These are phyloP conservation scores for Salvia miltiorrhiza DNA, from an alignment of 257 asterid species.

Conservation along the genomic window DNA sequence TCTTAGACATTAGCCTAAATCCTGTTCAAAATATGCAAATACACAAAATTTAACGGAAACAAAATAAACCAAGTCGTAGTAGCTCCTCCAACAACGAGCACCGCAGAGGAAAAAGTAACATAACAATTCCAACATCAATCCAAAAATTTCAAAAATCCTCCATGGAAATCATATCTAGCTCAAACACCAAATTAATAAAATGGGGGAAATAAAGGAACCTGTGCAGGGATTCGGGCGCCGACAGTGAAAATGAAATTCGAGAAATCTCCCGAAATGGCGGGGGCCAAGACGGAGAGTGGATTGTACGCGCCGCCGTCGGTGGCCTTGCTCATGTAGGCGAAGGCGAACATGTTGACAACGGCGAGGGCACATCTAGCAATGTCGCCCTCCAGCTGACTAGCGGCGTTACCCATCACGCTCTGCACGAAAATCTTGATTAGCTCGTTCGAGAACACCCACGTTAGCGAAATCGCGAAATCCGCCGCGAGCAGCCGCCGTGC, in stretches of 20 bases:
- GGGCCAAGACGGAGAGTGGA: slow-evolving; percentile 66
- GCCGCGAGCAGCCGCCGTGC: slow-evolving; percentile 44
- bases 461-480: slow-evolving; percentile 67
- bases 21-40: background rate
- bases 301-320: slow-evolving; percentile 75
- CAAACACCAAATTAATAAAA: background rate
- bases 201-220: slow-evolving; percentile 24
- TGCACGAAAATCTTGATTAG: slow-evolving; percentile 61
- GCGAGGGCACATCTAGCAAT: slow-evolving; percentile 39
- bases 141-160: background rate
- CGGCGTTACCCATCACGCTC: slow-evolving; percentile 40
- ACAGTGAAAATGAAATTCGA: slow-evolving; percentile 38
- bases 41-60: background rate
- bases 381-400: slow-evolving; percentile 48
- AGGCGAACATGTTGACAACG: slow-evolving; percentile 55
- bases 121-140: background rate
- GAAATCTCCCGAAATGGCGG: slow-evolving; percentile 68
- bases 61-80: background rate
- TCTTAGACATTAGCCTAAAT: no score
- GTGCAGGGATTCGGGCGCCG: slow-evolving; percentile 44
- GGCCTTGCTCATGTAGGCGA: slow-evolving; percentile 46
- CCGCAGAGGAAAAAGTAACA: no score
- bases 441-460: slow-evolving; percentile 87
- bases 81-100: background rate
- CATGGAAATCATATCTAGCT: background rate